phyloP scores from a whole-genome alignment of 2,329 filamentous ascomycete genomes.

The Drechmeria coniospora region DNA sequence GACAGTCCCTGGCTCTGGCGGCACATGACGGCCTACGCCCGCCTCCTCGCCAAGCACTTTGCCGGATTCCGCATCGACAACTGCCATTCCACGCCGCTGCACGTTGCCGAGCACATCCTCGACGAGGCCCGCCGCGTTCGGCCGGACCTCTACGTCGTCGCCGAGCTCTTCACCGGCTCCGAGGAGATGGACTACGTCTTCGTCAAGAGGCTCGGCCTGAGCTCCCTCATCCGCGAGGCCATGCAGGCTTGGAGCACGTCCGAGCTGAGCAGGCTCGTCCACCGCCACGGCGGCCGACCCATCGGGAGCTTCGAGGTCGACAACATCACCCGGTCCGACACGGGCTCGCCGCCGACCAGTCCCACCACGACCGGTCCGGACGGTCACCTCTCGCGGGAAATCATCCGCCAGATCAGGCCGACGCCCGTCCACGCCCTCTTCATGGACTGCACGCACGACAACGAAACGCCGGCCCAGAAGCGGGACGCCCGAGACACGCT shows the following conservation, averaged over 20 bases:
- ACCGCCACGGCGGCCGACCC: slow-evolving; percentile 81
- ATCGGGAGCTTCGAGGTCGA: slow-evolving; percentile 98
- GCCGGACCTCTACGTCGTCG: slow-evolving; percentile 79
- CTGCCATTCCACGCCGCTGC: slow-evolving; percentile 88
- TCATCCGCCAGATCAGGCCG: slow-evolving; percentile 69
- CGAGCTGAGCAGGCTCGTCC: slow-evolving; percentile 83
- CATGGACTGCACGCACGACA: slow-evolving; percentile 99
- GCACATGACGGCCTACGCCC: slow-evolving; percentile 86
- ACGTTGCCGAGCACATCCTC: slow-evolving; percentile 86
- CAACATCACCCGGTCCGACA: slow-evolving; percentile 53
- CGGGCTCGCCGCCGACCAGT: slow-evolving; percentile 15
- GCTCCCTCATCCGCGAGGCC: slow-evolving; percentile 83
- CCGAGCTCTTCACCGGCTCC: slow-evolving; percentile 88
- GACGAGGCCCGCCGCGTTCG: slow-evolving; percentile 83
- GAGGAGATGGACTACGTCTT: slow-evolving; percentile 96
- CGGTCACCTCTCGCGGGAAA: slow-evolving; percentile 34
- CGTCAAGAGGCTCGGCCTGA: slow-evolving; percentile 81
- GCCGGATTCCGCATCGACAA: slow-evolving; percentile 94
- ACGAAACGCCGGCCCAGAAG: slow-evolving; percentile 90
- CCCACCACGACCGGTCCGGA: slow-evolving; percentile 15
- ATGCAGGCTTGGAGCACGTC: slow-evolving; percentile 98
- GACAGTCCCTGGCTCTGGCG: slow-evolving; percentile 94
- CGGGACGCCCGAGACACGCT: slow-evolving; percentile 86
- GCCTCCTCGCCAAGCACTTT: slow-evolving; percentile 87
- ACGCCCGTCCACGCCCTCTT: slow-evolving; percentile 85